Base-by-base conservation (phyloP, 805 yeast genomes). In the Barnettozyma wickerhamii region DNA sequence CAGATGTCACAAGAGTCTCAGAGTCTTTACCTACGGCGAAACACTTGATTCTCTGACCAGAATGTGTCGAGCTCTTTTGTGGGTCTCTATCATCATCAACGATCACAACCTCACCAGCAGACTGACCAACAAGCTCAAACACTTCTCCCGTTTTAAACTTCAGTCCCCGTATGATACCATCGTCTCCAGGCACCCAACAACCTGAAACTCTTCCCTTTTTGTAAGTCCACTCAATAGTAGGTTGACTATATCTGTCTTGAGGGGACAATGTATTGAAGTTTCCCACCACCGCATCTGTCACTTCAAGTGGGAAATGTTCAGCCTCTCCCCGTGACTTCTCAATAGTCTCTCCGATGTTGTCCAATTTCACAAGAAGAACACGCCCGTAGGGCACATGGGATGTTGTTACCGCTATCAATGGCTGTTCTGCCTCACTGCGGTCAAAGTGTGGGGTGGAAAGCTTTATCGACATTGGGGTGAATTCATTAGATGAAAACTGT, bases 341-440 rank as follows among this genome's bases (percentile, higher is more conserved):
- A 3, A 35, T 9, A 1, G 40, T 13, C 6, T 33, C 14, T 3
- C 38, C 31, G 3, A 47, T 23, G 17, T 41, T 40, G 6, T 79
- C 75, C n/a, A 79, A 46, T 23, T 65, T 56, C 0, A 79, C 68
- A 0, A 84, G 58, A 2, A 87, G 71, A 10, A 84, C 48, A 48
- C 95, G 60, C 85, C 84, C 77, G 52, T 69, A 83, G 4, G 96
- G 96, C 12, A 75, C 72, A 52, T 86, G 91, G 1, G 89, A 79
- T 0, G 96, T 87, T 0, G 80, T 87, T 7, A 84, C 72, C 0
- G 81, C 78, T 13, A 83, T 53, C 19, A 68, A 47, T 0, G 66
- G 64, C 12, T 9, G 10, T 10, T 17, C n/a, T 6, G 21, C 19
- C 14, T 24, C 12, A 13, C n/a, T 4, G 2, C 50, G 47, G 6